Evolutionary conservation across 2,329 filamentous ascomycete genomes (phyloP).

Genomic region (Alternaria triticimaculans): DNA sequence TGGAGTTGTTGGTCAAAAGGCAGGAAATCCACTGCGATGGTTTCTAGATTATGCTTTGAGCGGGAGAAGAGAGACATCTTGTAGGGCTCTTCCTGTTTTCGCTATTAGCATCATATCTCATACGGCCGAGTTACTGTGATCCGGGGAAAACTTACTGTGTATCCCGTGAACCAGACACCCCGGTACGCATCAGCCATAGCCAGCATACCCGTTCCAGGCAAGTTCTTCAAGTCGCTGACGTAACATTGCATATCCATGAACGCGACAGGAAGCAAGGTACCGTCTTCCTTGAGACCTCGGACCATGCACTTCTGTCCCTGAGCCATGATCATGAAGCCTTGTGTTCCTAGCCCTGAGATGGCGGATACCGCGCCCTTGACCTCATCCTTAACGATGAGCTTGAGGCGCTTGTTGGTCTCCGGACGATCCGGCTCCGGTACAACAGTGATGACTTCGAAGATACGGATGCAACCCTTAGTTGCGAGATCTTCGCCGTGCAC

Average conservation of each 20-base stretch:
- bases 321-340: constrained; percentile 86
- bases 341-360: constrained; percentile 81
- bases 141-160: constrained; percentile 64
- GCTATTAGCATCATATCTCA: constrained; percentile 14
- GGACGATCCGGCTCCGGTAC: constrained; percentile 86
- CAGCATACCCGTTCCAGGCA: constrained; percentile 83
- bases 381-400: constrained; percentile 86
- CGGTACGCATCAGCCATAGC: constrained; percentile 90
- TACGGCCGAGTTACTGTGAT: background rate
- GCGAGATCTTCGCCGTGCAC: constrained; percentile 90
- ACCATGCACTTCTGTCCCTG: constrained; percentile 99
- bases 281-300: constrained; percentile 92
- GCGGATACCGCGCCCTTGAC: constrained; percentile 92
- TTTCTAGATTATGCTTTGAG: constrained; percentile 76
- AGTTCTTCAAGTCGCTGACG: constrained; percentile 81
- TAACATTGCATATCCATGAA: constrained; percentile 99
- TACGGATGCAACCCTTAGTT: constrained; percentile 82
- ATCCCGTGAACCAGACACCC: constrained; percentile 94
- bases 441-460: constrained; percentile 90
- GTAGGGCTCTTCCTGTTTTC: constrained; percentile 79
- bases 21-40: constrained; percentile 84
- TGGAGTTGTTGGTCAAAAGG: constrained; percentile 84
- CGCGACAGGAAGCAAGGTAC: constrained; percentile 87
- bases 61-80: constrained; percentile 94
- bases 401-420: constrained; percentile 84